Evolutionary conservation across 805 yeast species (phyloP).

Genomic region (Zygoascus tannicola): DNA sequence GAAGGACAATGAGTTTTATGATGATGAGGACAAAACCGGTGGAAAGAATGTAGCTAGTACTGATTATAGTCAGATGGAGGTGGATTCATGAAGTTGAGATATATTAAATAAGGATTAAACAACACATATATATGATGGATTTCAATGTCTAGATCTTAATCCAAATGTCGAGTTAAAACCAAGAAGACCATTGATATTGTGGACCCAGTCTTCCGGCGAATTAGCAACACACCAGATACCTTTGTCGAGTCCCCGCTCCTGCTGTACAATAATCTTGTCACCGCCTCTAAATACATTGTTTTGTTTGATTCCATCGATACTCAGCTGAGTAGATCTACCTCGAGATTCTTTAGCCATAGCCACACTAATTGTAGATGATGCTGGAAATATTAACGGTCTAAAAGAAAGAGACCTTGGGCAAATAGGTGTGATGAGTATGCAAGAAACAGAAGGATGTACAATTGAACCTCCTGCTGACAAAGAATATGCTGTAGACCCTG

Average conservation of each 20-base stretch:
- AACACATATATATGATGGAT: neutral
- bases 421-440: constrained; percentile 77
- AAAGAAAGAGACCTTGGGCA: constrained; percentile 89
- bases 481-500: constrained; percentile 93
- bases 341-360: constrained; percentile 27
- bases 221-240: constrained; percentile 87
- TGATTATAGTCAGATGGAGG: constrained; percentile 12
- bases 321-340: constrained; percentile 44
- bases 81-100: constrained; percentile 4
- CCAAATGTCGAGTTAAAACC: constrained; percentile 85
- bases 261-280: constrained; percentile 36
- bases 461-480: constrained; percentile 87
- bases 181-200: constrained; percentile 74
- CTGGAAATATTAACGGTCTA: constrained; percentile 77
- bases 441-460: constrained; percentile 79
- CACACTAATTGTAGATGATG: constrained; percentile 53
- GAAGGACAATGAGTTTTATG: constrained; percentile 71
- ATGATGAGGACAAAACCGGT: constrained; percentile 44
- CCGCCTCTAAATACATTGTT: constrained; percentile 52
- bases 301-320: constrained; percentile 79
- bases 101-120: neutral
- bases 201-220: constrained; percentile 83
- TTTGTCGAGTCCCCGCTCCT: constrained; percentile 20
- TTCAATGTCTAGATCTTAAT: constrained; percentile 4
- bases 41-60: constrained; percentile 18